Evolutionary conservation across 2,329 filamentous ascomycete species (phyloP).

Genomic region (Blastomyces emzantsi): DNA sequence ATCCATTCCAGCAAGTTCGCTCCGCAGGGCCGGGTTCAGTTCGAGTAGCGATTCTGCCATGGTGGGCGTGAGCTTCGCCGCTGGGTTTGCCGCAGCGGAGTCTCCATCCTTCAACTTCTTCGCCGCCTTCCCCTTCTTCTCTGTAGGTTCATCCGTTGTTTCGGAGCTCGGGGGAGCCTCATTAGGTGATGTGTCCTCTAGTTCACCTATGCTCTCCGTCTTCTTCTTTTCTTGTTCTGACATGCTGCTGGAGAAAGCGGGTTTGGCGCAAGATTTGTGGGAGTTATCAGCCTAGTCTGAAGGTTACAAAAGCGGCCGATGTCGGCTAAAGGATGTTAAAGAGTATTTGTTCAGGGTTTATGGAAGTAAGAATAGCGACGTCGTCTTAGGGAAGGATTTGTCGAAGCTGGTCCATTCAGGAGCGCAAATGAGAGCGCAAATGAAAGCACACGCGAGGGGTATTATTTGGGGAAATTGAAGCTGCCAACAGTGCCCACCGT

Average conservation of each 20-base stretch:
- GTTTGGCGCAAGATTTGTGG: background rate
- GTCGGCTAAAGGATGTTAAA: background rate
- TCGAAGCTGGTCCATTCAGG: background rate
- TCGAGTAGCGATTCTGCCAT: constrained; percentile 36
- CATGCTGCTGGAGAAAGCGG: background rate
- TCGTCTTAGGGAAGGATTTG: background rate
- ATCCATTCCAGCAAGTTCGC: constrained; percentile 63
- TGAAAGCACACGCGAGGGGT: background rate
- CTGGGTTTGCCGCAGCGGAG: constrained; percentile 19
- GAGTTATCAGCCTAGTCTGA: background rate
- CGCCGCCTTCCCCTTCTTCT: constrained; percentile 16
- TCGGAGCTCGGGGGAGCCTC: background rate
- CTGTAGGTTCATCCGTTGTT: constrained; percentile 6
- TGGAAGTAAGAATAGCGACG: background rate
- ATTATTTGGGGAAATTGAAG: background rate
- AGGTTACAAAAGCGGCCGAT: background rate
- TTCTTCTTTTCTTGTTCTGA: background rate
- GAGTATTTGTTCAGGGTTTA: background rate
- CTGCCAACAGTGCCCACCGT: background rate
- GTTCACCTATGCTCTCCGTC: background rate
- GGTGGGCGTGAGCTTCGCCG: constrained; percentile 30
- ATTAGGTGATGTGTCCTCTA: background rate
- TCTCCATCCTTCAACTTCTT: constrained; percentile 23
- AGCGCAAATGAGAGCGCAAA: too few species aligned
- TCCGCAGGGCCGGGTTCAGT: constrained; percentile 55